Conservation (phyloP, 495 filamentous ascomycete genomes). For the Neurospora sp. region DNA sequence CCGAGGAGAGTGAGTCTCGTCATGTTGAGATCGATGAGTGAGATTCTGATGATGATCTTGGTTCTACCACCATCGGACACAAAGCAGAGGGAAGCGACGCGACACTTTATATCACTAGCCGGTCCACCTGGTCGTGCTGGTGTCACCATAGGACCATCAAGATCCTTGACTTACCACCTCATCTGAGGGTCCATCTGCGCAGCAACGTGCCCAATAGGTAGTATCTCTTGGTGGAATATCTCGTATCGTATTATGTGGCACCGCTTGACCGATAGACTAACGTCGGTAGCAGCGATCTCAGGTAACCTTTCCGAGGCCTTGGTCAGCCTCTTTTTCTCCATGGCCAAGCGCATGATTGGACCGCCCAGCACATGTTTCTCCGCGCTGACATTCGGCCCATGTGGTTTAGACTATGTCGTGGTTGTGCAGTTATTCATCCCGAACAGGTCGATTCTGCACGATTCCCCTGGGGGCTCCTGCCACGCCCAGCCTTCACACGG, state of each 20-base stretch:
- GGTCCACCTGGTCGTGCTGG: neutral
- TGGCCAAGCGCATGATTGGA: neutral
- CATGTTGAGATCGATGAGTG: slow-evolving; percentile 7
- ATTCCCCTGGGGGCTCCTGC: neutral
- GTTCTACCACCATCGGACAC: neutral
- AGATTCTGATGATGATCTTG: neutral
- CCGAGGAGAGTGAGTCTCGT: slow-evolving; percentile 6
- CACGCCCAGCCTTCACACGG: neutral
- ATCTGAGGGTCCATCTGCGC: neutral
- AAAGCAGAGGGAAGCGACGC: neutral
- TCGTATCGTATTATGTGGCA: neutral
- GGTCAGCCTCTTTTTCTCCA: neutral
- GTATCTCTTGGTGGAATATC: neutral
- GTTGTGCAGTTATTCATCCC: neutral
- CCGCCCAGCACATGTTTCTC: neutral
- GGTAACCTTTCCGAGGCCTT: neutral
- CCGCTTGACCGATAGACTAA: neutral
- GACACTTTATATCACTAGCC: neutral
- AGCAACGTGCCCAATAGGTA: neutral
- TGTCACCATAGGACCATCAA: neutral
- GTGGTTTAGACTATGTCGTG: neutral
- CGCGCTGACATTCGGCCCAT: neutral
- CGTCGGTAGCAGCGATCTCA: neutral
- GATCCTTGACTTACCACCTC: neutral
- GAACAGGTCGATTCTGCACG: neutral